A percentile compares a stretch with the other conserved stretches of the same genome.
phyloP scores from a whole-genome alignment of 1,284 basidiomycete species.

The Ganoderma sp. region DNA sequence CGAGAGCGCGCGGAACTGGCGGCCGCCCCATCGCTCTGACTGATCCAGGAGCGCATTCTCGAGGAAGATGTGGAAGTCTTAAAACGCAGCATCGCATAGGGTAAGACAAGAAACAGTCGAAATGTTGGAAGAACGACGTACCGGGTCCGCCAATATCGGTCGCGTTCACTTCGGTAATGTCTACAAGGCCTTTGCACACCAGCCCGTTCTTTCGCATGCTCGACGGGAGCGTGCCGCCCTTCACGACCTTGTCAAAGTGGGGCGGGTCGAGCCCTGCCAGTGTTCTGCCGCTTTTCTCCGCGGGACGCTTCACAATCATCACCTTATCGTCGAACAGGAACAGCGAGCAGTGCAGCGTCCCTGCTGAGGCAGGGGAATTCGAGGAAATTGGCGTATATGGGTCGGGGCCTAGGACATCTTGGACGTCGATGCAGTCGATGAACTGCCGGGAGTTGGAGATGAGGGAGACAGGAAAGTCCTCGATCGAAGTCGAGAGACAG shows the following conservation, averaged over 20 bases:
- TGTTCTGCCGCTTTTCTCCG: constrained; percentile 74
- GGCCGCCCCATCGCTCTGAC: constrained; percentile 81
- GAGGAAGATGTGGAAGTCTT: constrained; percentile 88
- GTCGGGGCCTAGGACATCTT: constrained; percentile 68
- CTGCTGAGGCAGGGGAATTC: constrained; percentile 31
- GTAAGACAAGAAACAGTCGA: constrained; percentile 14
- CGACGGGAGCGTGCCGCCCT: constrained; percentile 59
- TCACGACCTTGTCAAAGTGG: constrained; percentile 78
- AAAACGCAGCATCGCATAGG: neutral
- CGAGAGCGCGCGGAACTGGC: constrained; percentile 78
- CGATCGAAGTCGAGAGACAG: constrained; percentile 84
- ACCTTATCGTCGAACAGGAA: constrained; percentile 97
- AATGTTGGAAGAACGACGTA: constrained; percentile 39
- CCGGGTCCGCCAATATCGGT: constrained; percentile 86
- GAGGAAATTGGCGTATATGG: constrained; percentile 47
- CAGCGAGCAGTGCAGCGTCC: constrained; percentile 79
- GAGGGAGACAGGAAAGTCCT: constrained; percentile 88
- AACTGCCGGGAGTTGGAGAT: constrained; percentile 88
- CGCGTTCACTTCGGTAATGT: constrained; percentile 83
- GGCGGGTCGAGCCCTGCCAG: constrained; percentile 78
- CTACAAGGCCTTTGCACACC: constrained; percentile 86
- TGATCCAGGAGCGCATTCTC: constrained; percentile 83
- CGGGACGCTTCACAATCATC: constrained; percentile 88
- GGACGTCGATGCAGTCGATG: constrained; percentile 93
- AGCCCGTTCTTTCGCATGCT: constrained; percentile 81